Conservation (phyloP, 2,329 filamentous ascomycete genomes). For the Microdochium bolleyi region DNA sequence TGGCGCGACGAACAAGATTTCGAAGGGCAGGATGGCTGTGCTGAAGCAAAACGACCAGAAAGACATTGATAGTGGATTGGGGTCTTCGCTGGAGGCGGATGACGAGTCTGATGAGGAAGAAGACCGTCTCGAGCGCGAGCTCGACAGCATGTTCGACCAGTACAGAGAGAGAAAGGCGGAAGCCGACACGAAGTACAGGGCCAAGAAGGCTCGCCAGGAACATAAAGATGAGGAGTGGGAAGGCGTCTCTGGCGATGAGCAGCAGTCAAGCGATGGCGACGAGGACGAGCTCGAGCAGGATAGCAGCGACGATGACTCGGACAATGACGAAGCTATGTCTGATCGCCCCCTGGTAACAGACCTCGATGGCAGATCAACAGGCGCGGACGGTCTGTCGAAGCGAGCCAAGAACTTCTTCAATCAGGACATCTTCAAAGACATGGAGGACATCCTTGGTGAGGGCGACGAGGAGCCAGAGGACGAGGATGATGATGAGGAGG, state of each 20-base stretch:
- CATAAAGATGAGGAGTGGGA: conserved; percentile 87
- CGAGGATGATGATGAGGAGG: conserved; percentile 16
- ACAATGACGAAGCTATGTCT: conserved; percentile 35
- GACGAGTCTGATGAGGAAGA: conserved; percentile 69
- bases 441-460: conserved; percentile 58
- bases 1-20: conserved; percentile 59
- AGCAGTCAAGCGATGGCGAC: conserved; percentile 50
- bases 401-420: conserved; percentile 85
- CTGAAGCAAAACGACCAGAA: conserved; percentile 47
- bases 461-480: conserved; percentile 24
- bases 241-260: conserved; percentile 66
- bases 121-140: conserved; percentile 73
- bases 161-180: conserved; percentile 76
- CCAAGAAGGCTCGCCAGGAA: conserved; percentile 79
- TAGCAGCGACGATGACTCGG: conserved; percentile 55
- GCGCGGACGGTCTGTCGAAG: conserved; percentile 62
- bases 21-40: conserved; percentile 71
- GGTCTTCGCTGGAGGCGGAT: conserved; percentile 45
- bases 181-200: conserved; percentile 77
- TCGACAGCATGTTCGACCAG: conserved; percentile 80
- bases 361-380: conserved; percentile 44
- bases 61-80: conserved; percentile 43
- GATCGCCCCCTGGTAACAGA: conserved; percentile 50
- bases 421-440: conserved; percentile 86
- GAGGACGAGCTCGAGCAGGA: conserved; percentile 51